Base-by-base conservation (phyloP, 805 yeast species). In the Yarrowia keelungensis region DNA sequence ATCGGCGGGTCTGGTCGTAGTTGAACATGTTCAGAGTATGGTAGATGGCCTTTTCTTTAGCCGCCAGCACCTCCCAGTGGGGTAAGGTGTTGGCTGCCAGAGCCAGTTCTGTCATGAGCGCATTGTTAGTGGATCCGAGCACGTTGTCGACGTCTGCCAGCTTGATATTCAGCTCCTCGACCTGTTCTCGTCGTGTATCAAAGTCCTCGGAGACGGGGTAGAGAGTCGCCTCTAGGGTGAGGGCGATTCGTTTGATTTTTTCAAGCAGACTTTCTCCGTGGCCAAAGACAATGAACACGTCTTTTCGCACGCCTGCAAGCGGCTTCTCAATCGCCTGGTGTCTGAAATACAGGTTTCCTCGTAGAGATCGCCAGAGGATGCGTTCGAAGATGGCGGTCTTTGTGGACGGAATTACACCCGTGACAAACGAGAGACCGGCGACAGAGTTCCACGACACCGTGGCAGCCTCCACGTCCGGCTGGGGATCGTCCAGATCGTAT, bases 291-390 rank as follows among this genome's bases (percentile, higher is more conserved):
- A 95, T 85, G 76, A 95, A 93, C 56, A 92, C 89, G 76, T 90
- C 92, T 76, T 92, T 92, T 70, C 85, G 88, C 11, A 88, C 85
- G 73, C 91, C 94, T 72, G 83, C 83, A 56, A 91, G 78, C 32
- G 87, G 84, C 73, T 89, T 89, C 2, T 85, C 85, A 67, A 92
- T 85, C 71, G 91, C 93, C 62, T 85, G 84, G 72, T 89, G 85
- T 72, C 89, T 87, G 78, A 93, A 87, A 76, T 85, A 91, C 72
- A 95, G 81, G 77, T 95, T 95, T 76, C 99, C 99, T 78, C 99
- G 87, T 70, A 95, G 83, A 11, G 90, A 87, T 80, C 99, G 86
- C 97, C 97, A 95, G 59, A 95, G 81, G 69, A 95, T 91, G 72
- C 87, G 89, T 76, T 93, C 94, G 70, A 95, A 81, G 1, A 89